A percentile compares a stretch with the other conserved stretches of the same genome.
These are phyloP conservation scores for Daphne laureola DNA, from an alignment of 441 rosid species.

Conservation along the genomic window DNA sequence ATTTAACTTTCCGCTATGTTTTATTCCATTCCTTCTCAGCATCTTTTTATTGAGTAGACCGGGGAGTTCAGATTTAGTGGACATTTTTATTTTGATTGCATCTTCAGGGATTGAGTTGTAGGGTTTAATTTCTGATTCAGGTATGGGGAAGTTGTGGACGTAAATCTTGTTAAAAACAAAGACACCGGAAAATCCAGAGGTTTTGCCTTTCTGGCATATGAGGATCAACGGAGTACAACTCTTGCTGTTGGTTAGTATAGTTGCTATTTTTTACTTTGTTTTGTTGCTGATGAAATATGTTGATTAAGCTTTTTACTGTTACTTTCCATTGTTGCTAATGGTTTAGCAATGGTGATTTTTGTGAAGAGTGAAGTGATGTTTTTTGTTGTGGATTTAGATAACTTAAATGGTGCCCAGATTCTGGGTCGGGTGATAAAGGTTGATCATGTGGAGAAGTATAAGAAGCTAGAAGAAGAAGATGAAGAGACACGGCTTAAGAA, in stretches of 20 bases:
- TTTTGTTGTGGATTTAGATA: slow-evolving; percentile 39
- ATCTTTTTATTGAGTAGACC: too few species aligned
- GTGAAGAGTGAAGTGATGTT: neutral
- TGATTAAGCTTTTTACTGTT: too few species aligned
- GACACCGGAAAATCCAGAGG: slow-evolving; percentile 90
- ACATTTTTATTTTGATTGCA: neutral
- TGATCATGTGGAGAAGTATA: slow-evolving; percentile 66
- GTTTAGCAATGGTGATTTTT: too few species aligned
- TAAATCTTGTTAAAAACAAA: slow-evolving; percentile 82
- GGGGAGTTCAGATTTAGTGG: neutral
- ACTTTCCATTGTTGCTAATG: too few species aligned
- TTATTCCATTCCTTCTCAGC: too few species aligned
- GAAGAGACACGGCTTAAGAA: slow-evolving; percentile 55
- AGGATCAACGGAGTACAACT: slow-evolving; percentile 84
- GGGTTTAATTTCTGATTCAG: slow-evolving; percentile 18
- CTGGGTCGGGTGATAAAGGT: slow-evolving; percentile 67
- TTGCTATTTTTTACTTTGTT: neutral
- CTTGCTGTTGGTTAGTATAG: slow-evolving; percentile 77
- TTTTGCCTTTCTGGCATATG: slow-evolving; percentile 82
- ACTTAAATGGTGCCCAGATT: slow-evolving; percentile 71
- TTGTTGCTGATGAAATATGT: neutral
- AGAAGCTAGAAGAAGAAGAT: slow-evolving; percentile 81
- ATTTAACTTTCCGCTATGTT: neutral
- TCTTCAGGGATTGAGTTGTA: neutral
- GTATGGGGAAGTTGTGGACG: slow-evolving; percentile 86